phyloP scores from a whole-genome alignment of 179 eudicot genomes.

The Spinacia oleracea region DNA sequence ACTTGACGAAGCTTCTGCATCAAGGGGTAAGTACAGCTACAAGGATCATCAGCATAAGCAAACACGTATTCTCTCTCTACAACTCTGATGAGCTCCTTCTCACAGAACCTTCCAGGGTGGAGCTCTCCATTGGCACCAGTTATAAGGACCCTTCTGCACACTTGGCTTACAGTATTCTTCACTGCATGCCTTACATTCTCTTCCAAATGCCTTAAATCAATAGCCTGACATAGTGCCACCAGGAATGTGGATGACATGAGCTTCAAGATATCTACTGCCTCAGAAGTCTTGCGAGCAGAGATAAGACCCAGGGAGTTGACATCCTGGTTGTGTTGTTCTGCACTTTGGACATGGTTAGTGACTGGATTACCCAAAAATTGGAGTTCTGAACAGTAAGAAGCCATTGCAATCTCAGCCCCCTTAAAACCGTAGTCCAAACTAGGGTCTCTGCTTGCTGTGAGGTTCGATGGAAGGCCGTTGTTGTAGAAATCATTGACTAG shows the following conservation, averaged over 20 bases:
- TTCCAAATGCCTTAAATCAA: constrained; percentile 55
- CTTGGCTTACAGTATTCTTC: constrained; percentile 46
- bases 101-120: constrained; percentile 53
- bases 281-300: constrained; percentile 55
- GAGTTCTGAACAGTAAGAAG: constrained; percentile 55
- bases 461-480: constrained; percentile 60
- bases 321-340: constrained; percentile 65
- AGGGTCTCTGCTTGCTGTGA: constrained; percentile 54
- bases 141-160: constrained; percentile 39
- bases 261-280: constrained; percentile 52
- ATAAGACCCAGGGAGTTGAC: constrained; percentile 58
- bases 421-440: constrained; percentile 58
- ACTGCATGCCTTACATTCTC: constrained; percentile 49
- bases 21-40: constrained; percentile 54
- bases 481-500: constrained; percentile 57
- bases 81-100: constrained; percentile 45
- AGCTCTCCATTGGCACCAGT: constrained; percentile 44
- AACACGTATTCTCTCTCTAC: constrained; percentile 57
- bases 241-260: constrained; percentile 58
- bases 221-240: constrained; percentile 59
- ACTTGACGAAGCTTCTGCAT: constrained; percentile 64
- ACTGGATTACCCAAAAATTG: constrained; percentile 56
- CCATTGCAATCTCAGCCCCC: constrained; percentile 62
- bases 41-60: constrained; percentile 56
- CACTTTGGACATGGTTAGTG: constrained; percentile 68